Evolutionary conservation across 306 rosid species (phyloP).

Genomic region (Pyrus communis): DNA sequence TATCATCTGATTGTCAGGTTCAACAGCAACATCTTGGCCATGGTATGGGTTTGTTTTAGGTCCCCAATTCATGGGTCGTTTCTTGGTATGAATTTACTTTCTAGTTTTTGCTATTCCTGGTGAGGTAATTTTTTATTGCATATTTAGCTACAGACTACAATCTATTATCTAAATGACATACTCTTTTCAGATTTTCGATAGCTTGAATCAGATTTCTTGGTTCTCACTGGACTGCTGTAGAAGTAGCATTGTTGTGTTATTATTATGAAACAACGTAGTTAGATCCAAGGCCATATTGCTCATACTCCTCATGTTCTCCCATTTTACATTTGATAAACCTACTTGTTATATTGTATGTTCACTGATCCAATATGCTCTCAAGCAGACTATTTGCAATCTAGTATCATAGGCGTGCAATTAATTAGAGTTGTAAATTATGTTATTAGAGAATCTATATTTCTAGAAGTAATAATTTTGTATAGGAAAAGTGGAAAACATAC

Average conservation of each 20-base stretch:
- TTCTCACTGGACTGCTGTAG: background rate
- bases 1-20: background rate
- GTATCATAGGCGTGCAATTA: background rate
- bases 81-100: background rate
- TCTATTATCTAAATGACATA: background rate
- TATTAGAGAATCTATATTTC: background rate
- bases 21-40: conserved; percentile 20
- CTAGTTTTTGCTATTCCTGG: background rate
- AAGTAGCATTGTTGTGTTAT: background rate
- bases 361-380: background rate
- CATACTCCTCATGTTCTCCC: background rate
- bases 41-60: conserved; percentile 16
- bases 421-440: background rate
- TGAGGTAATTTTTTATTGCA: background rate
- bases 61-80: background rate
- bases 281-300: background rate
- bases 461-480: background rate
- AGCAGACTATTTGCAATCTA: background rate
- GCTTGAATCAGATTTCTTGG: background rate
- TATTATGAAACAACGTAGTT: background rate
- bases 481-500: background rate
- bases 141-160: background rate
- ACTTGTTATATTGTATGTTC: background rate
- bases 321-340: background rate
- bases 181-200: background rate